Evolutionary conservation across 257 asterid species (phyloP).

Genomic region (Capsicum rhomboideum): DNA sequence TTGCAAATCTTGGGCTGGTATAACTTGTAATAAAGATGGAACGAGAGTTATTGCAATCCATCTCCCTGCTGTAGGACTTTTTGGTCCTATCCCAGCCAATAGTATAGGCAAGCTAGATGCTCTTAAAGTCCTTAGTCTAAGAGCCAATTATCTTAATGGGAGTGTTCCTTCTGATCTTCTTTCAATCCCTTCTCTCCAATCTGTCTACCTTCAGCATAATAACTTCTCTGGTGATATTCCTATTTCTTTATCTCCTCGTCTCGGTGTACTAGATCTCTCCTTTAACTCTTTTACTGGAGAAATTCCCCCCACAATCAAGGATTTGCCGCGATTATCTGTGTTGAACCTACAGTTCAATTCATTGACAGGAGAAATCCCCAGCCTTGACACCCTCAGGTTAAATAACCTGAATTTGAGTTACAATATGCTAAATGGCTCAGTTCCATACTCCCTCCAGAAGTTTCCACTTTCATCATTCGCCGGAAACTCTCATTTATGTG

Average conservation of each 20-base stretch:
- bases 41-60: slow-evolving; percentile 57
- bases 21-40: slow-evolving; percentile 46
- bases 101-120: slow-evolving; percentile 55
- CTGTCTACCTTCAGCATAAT: slow-evolving; percentile 59
- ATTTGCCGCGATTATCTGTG: slow-evolving; percentile 36
- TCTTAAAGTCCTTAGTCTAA: slow-evolving; percentile 63
- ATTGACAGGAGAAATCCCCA: slow-evolving; percentile 50
- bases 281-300: slow-evolving; percentile 57
- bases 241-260: slow-evolving; percentile 32
- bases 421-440: slow-evolving; percentile 53
- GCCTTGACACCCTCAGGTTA: slow-evolving; percentile 45
- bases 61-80: slow-evolving; percentile 78
- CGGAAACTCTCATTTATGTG: slow-evolving; percentile 67
- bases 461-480: slow-evolving; percentile 57
- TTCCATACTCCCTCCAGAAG: slow-evolving; percentile 53
- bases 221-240: slow-evolving; percentile 73
- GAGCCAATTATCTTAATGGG: slow-evolving; percentile 63
- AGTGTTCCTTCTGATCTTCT: slow-evolving; percentile 60
- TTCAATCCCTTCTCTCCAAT: slow-evolving; percentile 55
- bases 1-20: slow-evolving; percentile 77
- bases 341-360: slow-evolving; percentile 60
- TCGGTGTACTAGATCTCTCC: slow-evolving; percentile 59
- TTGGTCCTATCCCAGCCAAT: slow-evolving; percentile 54
- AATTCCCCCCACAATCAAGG: slow-evolving; percentile 34
- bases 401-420: slow-evolving; percentile 50